Conservation (phyloP, 2,329 filamentous ascomycete species). For the Sporothrix globosa region DNA sequence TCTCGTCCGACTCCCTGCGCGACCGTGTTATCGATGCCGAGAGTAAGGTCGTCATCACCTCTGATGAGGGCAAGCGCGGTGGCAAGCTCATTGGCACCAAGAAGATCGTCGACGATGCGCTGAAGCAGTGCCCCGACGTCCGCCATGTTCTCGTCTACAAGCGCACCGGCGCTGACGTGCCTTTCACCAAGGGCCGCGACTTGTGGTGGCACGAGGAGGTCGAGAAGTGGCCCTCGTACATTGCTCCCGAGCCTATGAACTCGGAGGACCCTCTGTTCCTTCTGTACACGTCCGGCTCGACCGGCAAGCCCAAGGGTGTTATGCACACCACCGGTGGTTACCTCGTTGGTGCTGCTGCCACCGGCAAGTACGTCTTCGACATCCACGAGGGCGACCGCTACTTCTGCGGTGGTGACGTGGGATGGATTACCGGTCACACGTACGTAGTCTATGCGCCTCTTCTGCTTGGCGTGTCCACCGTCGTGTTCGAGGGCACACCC, state of each 20-base stretch:
- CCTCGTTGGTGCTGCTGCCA: slow-evolving; percentile 87
- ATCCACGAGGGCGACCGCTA: slow-evolving; percentile 92
- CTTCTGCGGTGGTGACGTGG: slow-evolving; percentile 98
- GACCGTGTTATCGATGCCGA: slow-evolving; percentile 91
- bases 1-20: slow-evolving; percentile 92
- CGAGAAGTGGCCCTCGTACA: slow-evolving; percentile 93
- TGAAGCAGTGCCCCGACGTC: slow-evolving; percentile 93
- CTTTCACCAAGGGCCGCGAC: slow-evolving; percentile 86
- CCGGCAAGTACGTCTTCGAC: slow-evolving; percentile 98
- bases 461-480: slow-evolving; percentile 87
- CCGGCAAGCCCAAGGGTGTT: slow-evolving; percentile 97
- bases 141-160: slow-evolving; percentile 87
- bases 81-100: slow-evolving; percentile 97
- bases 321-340: slow-evolving; percentile 98
- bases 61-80: slow-evolving; percentile 96
- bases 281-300: slow-evolving; percentile 96
- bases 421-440: slow-evolving; percentile 98
- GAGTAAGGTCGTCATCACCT: slow-evolving; percentile 93
- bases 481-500: slow-evolving; percentile 97
- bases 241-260: slow-evolving; percentile 84
- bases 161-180: slow-evolving; percentile 90
- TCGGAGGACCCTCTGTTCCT: slow-evolving; percentile 97
- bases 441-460: slow-evolving; percentile 97
- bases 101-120: slow-evolving; percentile 97
- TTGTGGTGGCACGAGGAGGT: slow-evolving; percentile 99